These are phyloP conservation scores for Nannizziopsis arthrosporioides DNA, from an alignment of 2,329 filamentous ascomycete species.

Conservation along the genomic window DNA sequence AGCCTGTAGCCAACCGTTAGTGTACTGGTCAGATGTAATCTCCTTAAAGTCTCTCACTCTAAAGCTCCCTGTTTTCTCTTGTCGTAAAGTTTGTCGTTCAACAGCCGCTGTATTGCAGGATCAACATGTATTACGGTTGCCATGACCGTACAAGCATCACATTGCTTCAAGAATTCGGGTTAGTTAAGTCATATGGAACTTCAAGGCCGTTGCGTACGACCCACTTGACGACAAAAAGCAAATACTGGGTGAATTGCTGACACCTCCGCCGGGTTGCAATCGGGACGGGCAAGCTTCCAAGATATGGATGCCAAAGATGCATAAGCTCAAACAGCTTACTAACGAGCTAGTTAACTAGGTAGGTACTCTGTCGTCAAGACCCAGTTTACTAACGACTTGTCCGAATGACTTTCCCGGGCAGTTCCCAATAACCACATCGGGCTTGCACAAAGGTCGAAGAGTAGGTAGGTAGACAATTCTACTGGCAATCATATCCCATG, in stretches of 20 bases:
- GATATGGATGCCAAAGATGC: not conserved
- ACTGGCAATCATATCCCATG: too few species aligned
- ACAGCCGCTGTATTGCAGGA: conserved; percentile 70
- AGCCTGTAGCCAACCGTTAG: conserved; percentile 46
- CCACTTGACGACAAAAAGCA: too few species aligned
- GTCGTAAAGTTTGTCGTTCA: conserved; percentile 98
- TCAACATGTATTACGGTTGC: conserved; percentile 52
- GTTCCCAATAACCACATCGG: too few species aligned
- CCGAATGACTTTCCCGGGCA: too few species aligned
- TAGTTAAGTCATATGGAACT: not conserved
- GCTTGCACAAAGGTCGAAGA: too few species aligned
- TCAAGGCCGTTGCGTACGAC: not conserved
- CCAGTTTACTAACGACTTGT: too few species aligned
- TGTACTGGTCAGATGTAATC: not conserved
- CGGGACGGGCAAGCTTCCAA: too few species aligned
- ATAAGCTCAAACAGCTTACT: not conserved
- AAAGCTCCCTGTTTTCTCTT: conserved; percentile 93
- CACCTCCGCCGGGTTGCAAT: too few species aligned
- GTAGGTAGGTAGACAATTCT: too few species aligned
- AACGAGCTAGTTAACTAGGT: not conserved
- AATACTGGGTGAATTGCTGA: too few species aligned
- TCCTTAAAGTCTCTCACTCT: conserved; percentile 52
- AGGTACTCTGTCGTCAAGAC: too few species aligned
- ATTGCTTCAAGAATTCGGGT: not conserved
- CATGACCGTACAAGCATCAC: conserved; percentile 7